Evolutionary conservation across 306 rosid species (phyloP), one percentile per base, ranked within the genome.

Genomic region (Albizia julibrissin): DNA sequence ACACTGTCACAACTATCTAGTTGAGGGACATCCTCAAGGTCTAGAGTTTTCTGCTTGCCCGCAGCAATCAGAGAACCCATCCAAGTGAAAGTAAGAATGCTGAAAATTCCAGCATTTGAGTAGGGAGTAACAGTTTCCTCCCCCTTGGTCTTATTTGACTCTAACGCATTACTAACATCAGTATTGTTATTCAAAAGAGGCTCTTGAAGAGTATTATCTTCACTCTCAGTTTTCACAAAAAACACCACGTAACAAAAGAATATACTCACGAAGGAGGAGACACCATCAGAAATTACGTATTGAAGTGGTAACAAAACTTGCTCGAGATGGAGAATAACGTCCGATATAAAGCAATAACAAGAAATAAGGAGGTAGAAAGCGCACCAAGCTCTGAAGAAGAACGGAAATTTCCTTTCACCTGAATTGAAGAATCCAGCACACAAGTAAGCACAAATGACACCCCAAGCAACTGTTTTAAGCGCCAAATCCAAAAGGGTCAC

Each of bases 1-100:
- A 87, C 79, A 77, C 90, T 87, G 34, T 87, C 92, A 58, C 68
- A 3, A 31, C 80, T 76, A 39, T 68, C 89, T 8, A 89, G 83
- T 42, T 83, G 90, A 2, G 90, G 92, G 21, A 89, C 85, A 85
- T 89, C 90, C 83, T 89, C 90, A 75, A 83, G 86, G 86, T 83
- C 89, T 71, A 89, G 50, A 29, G 62, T 50, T 49, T 87, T 89
- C 72, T 87, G 76, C 22, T 81, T 64, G 68, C 90, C 90, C 79
- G 68, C n/a, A 71, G 85, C 87, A 10, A 89, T 40, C 64, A 89
- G 87, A 34, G 90, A 72, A 43, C 87, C 90, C 37, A 81, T 61
- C 92, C 92, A 89, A 66, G 87, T 58, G 86, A 87, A 83, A 1
- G 87, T 85, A 42, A 89, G 86, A 79, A 81, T 47, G 82, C 90